A percentile compares a stretch with the other conserved stretches of the same genome.
Evolutionary conservation across 1,139 yeast genomes (phyloP).

Genomic region (Debaryomycetaceae sp.): DNA sequence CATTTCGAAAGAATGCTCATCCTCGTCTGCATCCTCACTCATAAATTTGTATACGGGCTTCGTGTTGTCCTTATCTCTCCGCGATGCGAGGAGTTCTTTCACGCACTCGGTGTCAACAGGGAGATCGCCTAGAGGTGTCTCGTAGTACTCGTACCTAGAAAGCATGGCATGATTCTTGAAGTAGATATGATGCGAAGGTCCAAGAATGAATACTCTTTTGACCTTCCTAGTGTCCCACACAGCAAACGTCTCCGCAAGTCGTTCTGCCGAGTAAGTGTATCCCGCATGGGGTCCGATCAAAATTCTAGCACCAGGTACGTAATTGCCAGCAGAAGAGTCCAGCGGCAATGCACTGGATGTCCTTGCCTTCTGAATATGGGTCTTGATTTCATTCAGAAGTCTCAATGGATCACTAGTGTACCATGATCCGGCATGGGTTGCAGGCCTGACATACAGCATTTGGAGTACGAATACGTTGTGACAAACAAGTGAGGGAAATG

Average conservation of each 20-base stretch:
- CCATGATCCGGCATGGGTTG: conserved; percentile 93
- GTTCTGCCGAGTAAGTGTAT: conserved; percentile 72
- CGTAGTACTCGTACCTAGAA: conserved; percentile 53
- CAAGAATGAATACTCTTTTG: conserved; percentile 72
- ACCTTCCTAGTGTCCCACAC: conserved; percentile 60
- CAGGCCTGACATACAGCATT: conserved; percentile 45
- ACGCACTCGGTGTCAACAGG: conserved; percentile 56
- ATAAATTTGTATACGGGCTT: conserved; percentile 47
- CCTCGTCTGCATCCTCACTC: conserved; percentile 63
- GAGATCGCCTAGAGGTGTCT: conserved; percentile 79
- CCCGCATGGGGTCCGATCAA: conserved; percentile 84
- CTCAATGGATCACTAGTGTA: conserved; percentile 48
- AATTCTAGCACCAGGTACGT: conserved; percentile 55
- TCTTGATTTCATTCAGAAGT: conserved; percentile 49
- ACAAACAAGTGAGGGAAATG: too few relatives aligned
- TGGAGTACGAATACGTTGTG: not conserved
- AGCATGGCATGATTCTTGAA: conserved; percentile 60
- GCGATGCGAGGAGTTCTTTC: conserved; percentile 23
- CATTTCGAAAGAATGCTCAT: conserved; percentile 95
- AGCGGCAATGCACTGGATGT: not conserved
- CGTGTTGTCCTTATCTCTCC: not conserved
- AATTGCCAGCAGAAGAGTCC: not conserved
- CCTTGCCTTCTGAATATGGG: conserved; percentile 31
- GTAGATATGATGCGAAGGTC: conserved; percentile 94
- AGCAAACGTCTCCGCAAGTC: conserved; percentile 74